A percentile compares a stretch with the other conserved stretches of the same genome.
phyloP scores from a whole-genome alignment of 768 basidiomycete species.

The Chalciporus piperatus region DNA sequence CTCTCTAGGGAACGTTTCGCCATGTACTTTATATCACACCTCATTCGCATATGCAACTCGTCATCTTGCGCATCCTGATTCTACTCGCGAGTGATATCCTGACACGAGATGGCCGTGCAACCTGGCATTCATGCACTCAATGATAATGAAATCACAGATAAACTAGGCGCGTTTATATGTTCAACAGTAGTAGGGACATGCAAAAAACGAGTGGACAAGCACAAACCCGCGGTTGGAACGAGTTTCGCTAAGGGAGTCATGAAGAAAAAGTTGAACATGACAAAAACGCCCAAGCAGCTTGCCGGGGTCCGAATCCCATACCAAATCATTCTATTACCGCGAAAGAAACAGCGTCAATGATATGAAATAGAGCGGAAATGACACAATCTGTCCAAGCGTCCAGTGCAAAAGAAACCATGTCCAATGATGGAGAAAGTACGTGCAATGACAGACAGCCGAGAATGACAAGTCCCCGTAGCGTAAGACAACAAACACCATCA shows the following conservation, averaged over 20 bases:
- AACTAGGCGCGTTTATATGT: no score
- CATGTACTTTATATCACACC: slow-evolving; percentile 22
- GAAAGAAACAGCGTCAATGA: not conserved
- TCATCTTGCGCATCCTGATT: slow-evolving; percentile 1
- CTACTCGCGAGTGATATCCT: not conserved
- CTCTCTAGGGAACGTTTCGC: not conserved
- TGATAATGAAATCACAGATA: no score
- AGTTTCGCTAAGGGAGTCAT: not conserved
- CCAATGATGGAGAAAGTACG: slow-evolving; percentile 11
- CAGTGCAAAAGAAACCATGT: slow-evolving; percentile 13
- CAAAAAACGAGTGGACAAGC: slow-evolving; percentile 2
- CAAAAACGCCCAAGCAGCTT: not conserved
- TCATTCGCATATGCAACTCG: slow-evolving; percentile 18
- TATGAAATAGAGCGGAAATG: slow-evolving; percentile 3
- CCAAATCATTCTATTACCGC: not conserved
- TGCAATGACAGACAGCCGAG: slow-evolving; percentile 5
- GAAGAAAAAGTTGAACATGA: not conserved
- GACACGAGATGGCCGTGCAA: no score
- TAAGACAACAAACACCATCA: slow-evolving; percentile 12
- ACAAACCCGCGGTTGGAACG: not conserved
- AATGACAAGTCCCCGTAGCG: slow-evolving; percentile 3
- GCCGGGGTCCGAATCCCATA: not conserved
- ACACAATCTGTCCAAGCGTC: slow-evolving; percentile 18
- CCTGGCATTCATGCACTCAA: no score
- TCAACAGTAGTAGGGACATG: not conserved